Conservation (phyloP, 352 stramenopile genomes). For the Aphanomyces astaci region DNA sequence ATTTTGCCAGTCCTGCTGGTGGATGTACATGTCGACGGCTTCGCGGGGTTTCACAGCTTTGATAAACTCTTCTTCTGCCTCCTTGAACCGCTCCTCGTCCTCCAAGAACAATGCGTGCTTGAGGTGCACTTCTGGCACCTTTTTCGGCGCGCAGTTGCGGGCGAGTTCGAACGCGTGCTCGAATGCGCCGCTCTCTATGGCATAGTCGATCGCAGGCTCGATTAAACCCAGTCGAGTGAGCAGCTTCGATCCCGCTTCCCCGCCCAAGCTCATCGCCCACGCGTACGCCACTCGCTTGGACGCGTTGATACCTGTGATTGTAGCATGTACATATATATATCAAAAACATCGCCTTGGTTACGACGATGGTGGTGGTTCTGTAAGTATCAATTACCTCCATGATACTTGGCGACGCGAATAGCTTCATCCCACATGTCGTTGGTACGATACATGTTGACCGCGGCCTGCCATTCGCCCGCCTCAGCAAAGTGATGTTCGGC, state of each 20-base stretch:
- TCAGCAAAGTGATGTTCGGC: constrained; percentile 91
- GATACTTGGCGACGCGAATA: constrained; percentile 89
- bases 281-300: constrained; percentile 91
- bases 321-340: too few relatives aligned
- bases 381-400: too few relatives aligned
- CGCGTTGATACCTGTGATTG: constrained; percentile 53
- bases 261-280: constrained; percentile 87
- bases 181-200: constrained; percentile 87
- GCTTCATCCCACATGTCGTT: constrained; percentile 94
- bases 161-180: constrained; percentile 91
- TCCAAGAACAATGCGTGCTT: constrained; percentile 91
- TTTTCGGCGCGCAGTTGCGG: constrained; percentile 71
- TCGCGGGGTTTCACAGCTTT: constrained; percentile 88
- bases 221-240: constrained; percentile 88
- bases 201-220: constrained; percentile 91
- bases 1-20: constrained; percentile 90
- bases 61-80: constrained; percentile 89
- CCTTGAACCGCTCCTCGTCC: constrained; percentile 89
- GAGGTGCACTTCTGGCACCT: constrained; percentile 87
- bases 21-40: constrained; percentile 94
- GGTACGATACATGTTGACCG: constrained; percentile 92
- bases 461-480: constrained; percentile 85
- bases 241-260: constrained; percentile 85
- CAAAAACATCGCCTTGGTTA: too few relatives aligned
- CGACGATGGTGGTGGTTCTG: too few relatives aligned